Conservation (phyloP, 768 basidiomycete species). For the Trametes villosa region DNA sequence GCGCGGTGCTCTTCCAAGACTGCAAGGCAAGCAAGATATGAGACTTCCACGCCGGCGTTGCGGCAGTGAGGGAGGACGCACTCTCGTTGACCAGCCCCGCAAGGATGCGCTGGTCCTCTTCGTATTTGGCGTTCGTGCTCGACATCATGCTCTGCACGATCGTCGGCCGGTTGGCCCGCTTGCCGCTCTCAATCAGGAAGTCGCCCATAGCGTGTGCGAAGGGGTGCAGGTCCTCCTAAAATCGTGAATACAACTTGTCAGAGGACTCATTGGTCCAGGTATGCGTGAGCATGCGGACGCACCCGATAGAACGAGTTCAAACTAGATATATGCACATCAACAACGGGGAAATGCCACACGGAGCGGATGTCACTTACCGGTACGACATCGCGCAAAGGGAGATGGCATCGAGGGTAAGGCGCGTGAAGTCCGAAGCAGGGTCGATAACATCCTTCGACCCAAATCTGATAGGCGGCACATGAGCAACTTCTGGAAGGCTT, state of each 20-base stretch:
- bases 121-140: slow-evolving; percentile 43
- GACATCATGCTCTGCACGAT: slow-evolving; percentile 43
- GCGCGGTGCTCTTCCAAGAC: slow-evolving; percentile 45
- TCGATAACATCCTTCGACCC: slow-evolving; percentile 46
- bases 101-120: slow-evolving; percentile 46
- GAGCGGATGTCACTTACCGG: slow-evolving; percentile 29
- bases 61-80: slow-evolving; percentile 22
- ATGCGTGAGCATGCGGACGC: not conserved
- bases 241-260: not conserved
- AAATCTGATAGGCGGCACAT: slow-evolving; percentile 36
- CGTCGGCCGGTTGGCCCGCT: slow-evolving; percentile 40
- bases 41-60: not conserved
- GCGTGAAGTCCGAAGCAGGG: slow-evolving; percentile 50
- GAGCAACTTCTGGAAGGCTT: not conserved
- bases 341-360: not conserved
- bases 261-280: not conserved
- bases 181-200: slow-evolving; percentile 44
- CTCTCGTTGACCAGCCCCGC: slow-evolving; percentile 44
- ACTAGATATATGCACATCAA: slow-evolving; percentile 23
- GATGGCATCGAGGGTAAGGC: slow-evolving; percentile 51
- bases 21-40: slow-evolving; percentile 6
- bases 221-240: slow-evolving; percentile 39
- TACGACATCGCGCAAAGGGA: slow-evolving; percentile 50
- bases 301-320: slow-evolving; percentile 53
- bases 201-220: slow-evolving; percentile 49